Base-by-base conservation (phyloP, 192 early-diverging fungal species). In the Allomyces macrogynus region DNA sequence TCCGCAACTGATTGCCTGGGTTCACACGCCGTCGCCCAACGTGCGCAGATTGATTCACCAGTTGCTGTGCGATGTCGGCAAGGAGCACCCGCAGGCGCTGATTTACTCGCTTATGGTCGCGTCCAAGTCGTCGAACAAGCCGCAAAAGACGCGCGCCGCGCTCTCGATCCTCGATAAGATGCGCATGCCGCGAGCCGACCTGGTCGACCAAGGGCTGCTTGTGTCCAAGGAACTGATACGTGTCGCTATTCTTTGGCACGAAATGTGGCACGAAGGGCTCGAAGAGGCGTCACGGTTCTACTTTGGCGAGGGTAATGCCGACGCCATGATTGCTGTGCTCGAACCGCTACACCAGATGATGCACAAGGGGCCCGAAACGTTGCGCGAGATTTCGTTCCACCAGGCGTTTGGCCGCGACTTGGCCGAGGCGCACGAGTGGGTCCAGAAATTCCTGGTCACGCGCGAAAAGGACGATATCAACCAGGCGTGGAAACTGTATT, bases 201-300 rank as follows among this genome's bases (percentile, higher is more conserved):
- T 99, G 64, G 93, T 99, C 9, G 89, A 94, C 61, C 91, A 93
- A 75, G 80, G 92, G 10, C 73, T 94, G 9, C 72, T 97, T 24
- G 94, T 99, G 42, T 91, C 89, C 71, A 87, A 92, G 70, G 96
- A 99, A 69, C 81, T 99, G 24, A 95, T 97, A 69, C 85, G 94
- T n/a, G 88, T 94, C 10, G 90, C 96, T 7, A 88, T 96, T 66
- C 70, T 95, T 44, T 93, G 92, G 87, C 89, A 92, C 43, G 96
- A 99, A 74, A 88, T 93, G 88, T 99, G 96, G 96, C 85, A 89
- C 62, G 92, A 96, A 65, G 90, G 87, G 3, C 70, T 98, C 5
- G 90, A 93, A 62, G 89, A 92, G 60, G 92, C 91, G 0, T 89
- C 87, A 7, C 71, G 85, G 32, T 68, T 86, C 10, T 93, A 91